Conservation (phyloP, 2,329 filamentous ascomycete species). For the Ophiostoma tasmaniense region DNA sequence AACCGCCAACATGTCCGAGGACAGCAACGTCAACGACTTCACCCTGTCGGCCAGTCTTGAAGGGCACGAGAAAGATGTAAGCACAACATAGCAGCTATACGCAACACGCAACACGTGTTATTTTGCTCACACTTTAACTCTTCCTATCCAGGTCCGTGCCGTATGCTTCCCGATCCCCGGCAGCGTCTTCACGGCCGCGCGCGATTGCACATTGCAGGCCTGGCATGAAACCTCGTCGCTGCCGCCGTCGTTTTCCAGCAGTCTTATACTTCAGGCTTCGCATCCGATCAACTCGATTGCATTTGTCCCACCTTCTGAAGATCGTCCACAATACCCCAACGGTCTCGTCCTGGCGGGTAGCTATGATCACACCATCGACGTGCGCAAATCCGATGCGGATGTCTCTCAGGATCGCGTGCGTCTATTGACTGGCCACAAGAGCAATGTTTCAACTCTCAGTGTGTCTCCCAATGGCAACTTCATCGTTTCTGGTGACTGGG, state of each 20-base stretch:
- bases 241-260: constrained; percentile 65
- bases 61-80: constrained; percentile 7
- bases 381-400: constrained; percentile 60
- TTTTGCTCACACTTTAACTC: not conserved
- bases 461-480: constrained; percentile 62
- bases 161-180: constrained; percentile 69
- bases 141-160: constrained; percentile 64
- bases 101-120: not conserved
- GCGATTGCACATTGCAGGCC: constrained; percentile 80
- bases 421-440: constrained; percentile 73
- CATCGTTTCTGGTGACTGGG: constrained; percentile 90
- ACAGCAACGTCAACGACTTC: constrained; percentile 3
- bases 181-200: constrained; percentile 69
- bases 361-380: constrained; percentile 87
- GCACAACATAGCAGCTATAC: not conserved
- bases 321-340: constrained; percentile 51
- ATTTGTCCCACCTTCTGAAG: constrained; percentile 57
- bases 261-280: constrained; percentile 69
- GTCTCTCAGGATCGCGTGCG: constrained; percentile 73
- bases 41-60: constrained; percentile 1
- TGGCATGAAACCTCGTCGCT: constrained; percentile 58
- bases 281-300: constrained; percentile 83
- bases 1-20: not conserved
- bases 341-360: constrained; percentile 83
- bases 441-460: constrained; percentile 83